A percentile compares a stretch with the other conserved stretches of the same genome.
Conservation (phyloP, 176 grass and related monocot genomes). For the Oryza coarctata region DNA sequence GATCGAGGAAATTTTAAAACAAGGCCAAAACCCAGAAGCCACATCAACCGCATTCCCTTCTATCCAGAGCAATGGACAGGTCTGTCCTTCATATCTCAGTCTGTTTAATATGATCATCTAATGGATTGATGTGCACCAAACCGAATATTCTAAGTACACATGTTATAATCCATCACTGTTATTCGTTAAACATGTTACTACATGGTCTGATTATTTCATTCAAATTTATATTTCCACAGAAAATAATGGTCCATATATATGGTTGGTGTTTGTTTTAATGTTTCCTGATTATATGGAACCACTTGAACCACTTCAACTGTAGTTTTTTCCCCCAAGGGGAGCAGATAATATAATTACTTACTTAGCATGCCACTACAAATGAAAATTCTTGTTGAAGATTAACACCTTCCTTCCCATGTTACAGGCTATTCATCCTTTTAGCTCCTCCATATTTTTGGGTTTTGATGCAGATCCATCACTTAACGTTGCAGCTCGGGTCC, state of each 20-base stretch:
- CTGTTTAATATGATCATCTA: constrained; percentile 3
- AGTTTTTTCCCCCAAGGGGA: background rate
- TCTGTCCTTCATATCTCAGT: constrained; percentile 31
- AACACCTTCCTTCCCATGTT: constrained; percentile 35
- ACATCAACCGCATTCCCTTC: constrained; percentile 29
- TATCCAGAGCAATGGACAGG: constrained; percentile 43
- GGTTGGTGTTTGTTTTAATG: background rate
- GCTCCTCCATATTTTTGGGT: constrained; percentile 67
- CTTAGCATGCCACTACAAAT: constrained; percentile 12
- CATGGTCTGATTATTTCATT: background rate
- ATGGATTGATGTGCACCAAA: background rate
- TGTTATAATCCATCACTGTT: background rate
- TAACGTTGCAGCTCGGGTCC: constrained; percentile 69
- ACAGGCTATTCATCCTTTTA: constrained; percentile 71
- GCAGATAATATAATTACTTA: constrained; percentile 7
- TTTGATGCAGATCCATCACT: constrained; percentile 75
- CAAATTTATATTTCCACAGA: background rate
- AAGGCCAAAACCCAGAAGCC: constrained; percentile 44
- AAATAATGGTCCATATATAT: background rate
- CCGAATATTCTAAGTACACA: constrained; percentile 3
- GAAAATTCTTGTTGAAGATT: constrained; percentile 21
- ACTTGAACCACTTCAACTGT: background rate
- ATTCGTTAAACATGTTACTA: background rate
- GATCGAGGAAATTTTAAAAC: constrained; percentile 88
- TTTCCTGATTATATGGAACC: background rate